These are phyloP conservation scores for Neltuma alba DNA, from an alignment of 306 rosid genomes.

Conservation along the genomic window DNA sequence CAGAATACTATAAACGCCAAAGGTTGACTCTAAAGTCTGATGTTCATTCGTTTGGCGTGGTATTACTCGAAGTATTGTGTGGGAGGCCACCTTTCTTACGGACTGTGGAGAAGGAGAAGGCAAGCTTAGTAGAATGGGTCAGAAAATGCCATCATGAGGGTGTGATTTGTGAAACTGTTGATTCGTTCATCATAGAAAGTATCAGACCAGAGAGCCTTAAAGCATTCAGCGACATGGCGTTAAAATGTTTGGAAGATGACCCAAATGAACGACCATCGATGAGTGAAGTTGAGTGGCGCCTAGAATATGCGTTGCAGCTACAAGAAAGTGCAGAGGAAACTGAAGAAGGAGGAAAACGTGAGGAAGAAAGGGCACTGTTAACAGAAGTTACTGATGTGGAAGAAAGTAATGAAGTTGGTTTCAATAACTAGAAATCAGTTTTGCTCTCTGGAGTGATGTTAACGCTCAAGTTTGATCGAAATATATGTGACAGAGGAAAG, in stretches of 20 bases:
- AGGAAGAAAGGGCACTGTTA: background rate
- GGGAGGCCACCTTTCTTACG: constrained; percentile 15
- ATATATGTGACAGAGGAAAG: no score
- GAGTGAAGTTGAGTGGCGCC: background rate
- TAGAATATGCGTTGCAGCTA: background rate
- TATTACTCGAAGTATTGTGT: constrained; percentile 36
- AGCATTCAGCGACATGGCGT: background rate
- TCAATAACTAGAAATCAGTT: no score
- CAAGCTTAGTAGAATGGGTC: background rate
- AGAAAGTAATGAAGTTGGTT: background rate
- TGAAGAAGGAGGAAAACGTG: background rate
- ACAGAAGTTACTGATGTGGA: background rate
- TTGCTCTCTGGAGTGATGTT: no score
- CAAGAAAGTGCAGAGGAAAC: background rate
- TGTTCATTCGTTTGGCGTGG: constrained; percentile 42
- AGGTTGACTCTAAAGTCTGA: constrained; percentile 36
- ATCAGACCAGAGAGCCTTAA: background rate
- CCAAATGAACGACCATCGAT: background rate
- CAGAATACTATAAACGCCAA: background rate
- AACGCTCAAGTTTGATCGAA: no score
- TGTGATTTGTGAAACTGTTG: background rate
- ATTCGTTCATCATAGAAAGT: background rate
- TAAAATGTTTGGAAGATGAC: background rate
- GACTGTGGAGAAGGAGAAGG: background rate
- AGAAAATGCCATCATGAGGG: background rate